Evolutionary conservation across 1,139 yeast species (phyloP).

Genomic region (Kodamaea ohmeri): DNA sequence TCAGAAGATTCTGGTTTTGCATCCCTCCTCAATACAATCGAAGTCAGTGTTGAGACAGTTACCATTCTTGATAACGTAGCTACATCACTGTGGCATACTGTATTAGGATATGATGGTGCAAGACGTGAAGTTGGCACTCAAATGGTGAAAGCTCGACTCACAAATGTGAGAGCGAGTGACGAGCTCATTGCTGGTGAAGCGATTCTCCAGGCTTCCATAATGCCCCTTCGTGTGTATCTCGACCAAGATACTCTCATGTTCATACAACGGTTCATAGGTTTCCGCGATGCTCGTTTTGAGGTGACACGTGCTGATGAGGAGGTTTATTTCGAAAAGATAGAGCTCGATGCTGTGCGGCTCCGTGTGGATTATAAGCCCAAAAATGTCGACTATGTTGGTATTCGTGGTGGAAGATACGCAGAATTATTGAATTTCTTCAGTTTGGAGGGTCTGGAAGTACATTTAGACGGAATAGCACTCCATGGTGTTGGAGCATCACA

Average conservation of each 20-base stretch:
- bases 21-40: constrained; percentile 39
- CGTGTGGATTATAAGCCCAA: constrained; percentile 92
- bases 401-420: constrained; percentile 79
- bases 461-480: constrained; percentile 56
- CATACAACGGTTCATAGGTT: constrained; percentile 72
- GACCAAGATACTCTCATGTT: constrained; percentile 95
- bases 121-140: constrained; percentile 68
- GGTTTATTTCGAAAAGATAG: constrained; percentile 66
- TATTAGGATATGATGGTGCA: constrained; percentile 66
- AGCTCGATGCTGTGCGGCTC: constrained; percentile 58
- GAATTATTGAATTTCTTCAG: constrained; percentile 87
- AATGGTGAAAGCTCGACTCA: constrained; percentile 56
- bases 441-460: constrained; percentile 78
- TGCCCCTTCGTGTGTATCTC: constrained; percentile 79
- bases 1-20: not conserved
- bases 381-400: constrained; percentile 76
- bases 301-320: constrained; percentile 56
- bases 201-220: constrained; percentile 49
- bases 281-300: constrained; percentile 68
- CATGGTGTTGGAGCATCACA: constrained; percentile 77
- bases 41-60: constrained; percentile 48
- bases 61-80: constrained; percentile 76
- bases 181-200: constrained; percentile 69
- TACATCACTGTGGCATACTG: constrained; percentile 89
- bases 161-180: constrained; percentile 65